Percentiles rank a stretch among this genome's conserved stretches.
Conservation (phyloP, 2,329 filamentous ascomycete species). For the Colletotrichum higginsianum region DNA sequence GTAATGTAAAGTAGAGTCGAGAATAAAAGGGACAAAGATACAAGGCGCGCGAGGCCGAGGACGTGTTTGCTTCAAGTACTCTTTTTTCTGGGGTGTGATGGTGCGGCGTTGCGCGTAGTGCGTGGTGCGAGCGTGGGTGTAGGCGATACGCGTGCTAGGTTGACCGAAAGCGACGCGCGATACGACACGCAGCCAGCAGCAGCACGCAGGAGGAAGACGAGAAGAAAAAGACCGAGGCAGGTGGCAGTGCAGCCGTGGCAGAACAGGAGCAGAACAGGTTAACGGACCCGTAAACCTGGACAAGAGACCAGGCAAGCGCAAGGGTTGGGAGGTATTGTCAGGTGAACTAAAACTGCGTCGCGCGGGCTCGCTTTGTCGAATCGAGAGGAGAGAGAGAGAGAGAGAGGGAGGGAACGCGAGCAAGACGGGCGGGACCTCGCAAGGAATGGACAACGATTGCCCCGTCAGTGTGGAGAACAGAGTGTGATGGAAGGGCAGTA, state of each 20-base stretch:
- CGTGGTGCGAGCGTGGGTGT: neutral
- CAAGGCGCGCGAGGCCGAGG: slow-evolving; percentile 42
- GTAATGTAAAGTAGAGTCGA: slow-evolving; percentile 18
- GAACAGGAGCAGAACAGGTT: neutral
- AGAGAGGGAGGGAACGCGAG: too few relatives aligned
- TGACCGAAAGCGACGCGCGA: slow-evolving; percentile 36
- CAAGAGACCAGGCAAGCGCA: neutral
- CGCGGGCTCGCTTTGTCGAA: slow-evolving; percentile 12
- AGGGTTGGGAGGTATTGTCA: slow-evolving; percentile 10
- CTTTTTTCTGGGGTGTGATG: slow-evolving; percentile 27
- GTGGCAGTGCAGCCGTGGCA: slow-evolving; percentile 27
- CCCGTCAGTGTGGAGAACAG: slow-evolving; percentile 3
- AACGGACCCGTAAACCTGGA: neutral
- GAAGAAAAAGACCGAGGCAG: slow-evolving; percentile 3
- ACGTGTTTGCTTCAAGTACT: slow-evolving; percentile 43
- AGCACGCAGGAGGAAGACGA: neutral
- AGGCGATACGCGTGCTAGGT: slow-evolving; percentile 9
- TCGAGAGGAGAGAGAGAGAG: too few relatives aligned
- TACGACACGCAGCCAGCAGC: slow-evolving; percentile 9
- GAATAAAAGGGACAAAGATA: slow-evolving; percentile 43
- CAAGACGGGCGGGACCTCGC: neutral
- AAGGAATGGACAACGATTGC: slow-evolving; percentile 6
- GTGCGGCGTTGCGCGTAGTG: slow-evolving; percentile 5
- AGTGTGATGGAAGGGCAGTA: slow-evolving; percentile 2
- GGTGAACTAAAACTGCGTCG: slow-evolving; percentile 13